A percentile compares a stretch with the other conserved stretches of the same genome.
These are phyloP conservation scores for Aspergillus sp. DNA, from an alignment of 2,329 filamentous ascomycete species.

Conservation along the genomic window DNA sequence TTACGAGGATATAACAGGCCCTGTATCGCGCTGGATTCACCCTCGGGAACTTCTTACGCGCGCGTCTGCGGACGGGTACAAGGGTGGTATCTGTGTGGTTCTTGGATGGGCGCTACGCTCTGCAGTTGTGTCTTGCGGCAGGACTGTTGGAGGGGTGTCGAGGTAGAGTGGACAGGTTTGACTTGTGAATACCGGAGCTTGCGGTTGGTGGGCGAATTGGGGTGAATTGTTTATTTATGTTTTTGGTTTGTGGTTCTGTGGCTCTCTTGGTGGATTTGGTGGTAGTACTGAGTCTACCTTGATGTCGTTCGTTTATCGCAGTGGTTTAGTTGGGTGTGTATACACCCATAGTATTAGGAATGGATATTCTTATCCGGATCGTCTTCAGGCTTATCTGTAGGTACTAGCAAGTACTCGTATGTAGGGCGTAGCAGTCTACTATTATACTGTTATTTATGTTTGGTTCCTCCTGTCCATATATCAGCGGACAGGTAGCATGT, in stretches of 20 bases:
- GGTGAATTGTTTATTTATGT: not conserved
- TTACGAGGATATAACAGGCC: not conserved
- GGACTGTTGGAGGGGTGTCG: not conserved
- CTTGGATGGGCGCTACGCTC: not conserved
- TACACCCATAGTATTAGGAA: not conserved
- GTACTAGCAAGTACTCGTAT: too few species aligned
- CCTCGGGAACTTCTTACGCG: not conserved
- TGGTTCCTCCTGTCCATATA: too few species aligned
- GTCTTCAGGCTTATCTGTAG: too few species aligned
- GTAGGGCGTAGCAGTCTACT: too few species aligned
- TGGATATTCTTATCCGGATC: not conserved
- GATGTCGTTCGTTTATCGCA: not conserved
- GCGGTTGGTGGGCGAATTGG: too few species aligned
- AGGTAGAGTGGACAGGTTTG: too few species aligned
- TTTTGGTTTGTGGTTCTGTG: not conserved
- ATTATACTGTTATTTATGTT: too few species aligned
- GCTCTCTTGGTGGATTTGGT: not conserved
- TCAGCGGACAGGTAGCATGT: too few species aligned
- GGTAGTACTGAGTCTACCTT: not conserved
- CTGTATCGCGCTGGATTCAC: not conserved
- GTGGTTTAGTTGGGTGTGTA: not conserved
- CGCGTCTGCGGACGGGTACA: not conserved
- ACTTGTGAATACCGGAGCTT: too few species aligned
- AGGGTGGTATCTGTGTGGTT: not conserved
- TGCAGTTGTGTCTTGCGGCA: not conserved